Conservation (phyloP, 352 stramenopile species). For the Halophytophthora polymorphica region DNA sequence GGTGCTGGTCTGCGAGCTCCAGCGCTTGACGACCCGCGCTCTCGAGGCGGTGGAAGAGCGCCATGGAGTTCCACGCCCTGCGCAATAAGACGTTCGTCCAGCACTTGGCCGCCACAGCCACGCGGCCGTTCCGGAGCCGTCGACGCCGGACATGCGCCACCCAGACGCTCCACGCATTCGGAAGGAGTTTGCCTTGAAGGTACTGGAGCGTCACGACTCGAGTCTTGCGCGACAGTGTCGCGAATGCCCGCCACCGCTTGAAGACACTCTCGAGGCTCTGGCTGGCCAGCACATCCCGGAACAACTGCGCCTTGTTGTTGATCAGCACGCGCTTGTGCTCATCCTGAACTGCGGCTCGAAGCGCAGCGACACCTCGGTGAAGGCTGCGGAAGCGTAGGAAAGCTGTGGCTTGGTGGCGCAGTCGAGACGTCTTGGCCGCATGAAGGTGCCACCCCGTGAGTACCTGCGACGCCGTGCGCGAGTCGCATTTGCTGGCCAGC, state of each 20-base stretch:
- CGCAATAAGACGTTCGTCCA: conserved; percentile 25
- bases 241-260: conserved; percentile 21
- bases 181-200: conserved; percentile 25
- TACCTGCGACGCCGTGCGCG: conserved; percentile 3
- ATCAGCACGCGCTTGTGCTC: conserved; percentile 2
- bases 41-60: conserved; percentile 5
- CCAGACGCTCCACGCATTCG: conserved; percentile 26
- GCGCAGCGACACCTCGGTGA: conserved; percentile 16
- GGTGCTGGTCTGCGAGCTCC: conserved; percentile 13
- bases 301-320: conserved; percentile 18
- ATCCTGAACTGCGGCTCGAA: conserved; percentile 11
- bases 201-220: conserved; percentile 21
- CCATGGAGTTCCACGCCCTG: conserved; percentile 26
- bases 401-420: conserved; percentile 7
- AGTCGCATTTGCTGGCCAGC: conserved; percentile 23
- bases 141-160: conserved; percentile 4
- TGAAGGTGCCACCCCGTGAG: conserved; percentile 23
- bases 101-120: background rate
- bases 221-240: conserved; percentile 16
- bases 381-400: conserved; percentile 23
- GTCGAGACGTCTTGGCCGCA: conserved; percentile 1
- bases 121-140: conserved; percentile 1
- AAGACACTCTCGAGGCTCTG: conserved; percentile 18
- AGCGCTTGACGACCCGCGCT: conserved; percentile 1
- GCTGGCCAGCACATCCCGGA: conserved; percentile 11